phyloP scores from a whole-genome alignment of 208 protist genomes.

The Acanthamoeba castellanii region DNA sequence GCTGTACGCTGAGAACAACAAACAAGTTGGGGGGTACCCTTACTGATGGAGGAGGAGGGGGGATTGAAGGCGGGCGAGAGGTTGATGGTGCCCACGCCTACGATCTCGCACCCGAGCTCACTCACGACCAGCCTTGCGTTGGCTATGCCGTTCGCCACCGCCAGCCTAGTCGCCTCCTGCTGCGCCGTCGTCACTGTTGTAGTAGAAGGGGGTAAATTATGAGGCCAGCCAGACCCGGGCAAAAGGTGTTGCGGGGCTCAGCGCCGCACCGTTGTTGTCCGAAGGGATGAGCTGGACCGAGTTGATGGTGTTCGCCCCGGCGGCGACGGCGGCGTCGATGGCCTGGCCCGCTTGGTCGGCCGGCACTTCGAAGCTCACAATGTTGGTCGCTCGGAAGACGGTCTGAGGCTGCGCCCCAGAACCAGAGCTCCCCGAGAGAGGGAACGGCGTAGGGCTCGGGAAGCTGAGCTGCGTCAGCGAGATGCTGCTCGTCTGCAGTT shows the following conservation, averaged over 20 bases:
- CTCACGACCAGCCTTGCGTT: not conserved
- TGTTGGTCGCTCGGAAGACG: conserved; percentile 18
- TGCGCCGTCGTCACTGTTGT: not conserved
- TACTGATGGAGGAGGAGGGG: not conserved
- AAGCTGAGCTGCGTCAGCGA: conserved; percentile 30
- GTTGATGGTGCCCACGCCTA: not conserved
- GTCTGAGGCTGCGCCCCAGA: not conserved
- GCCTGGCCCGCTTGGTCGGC: not conserved
- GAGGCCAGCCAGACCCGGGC: not conserved
- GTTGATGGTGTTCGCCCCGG: conserved; percentile 63
- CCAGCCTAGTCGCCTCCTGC: not conserved
- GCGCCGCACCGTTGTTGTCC: not conserved
- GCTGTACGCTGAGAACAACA: not conserved
- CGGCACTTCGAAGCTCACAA: conserved; percentile 36
- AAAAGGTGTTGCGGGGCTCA: not conserved
- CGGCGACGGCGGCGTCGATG: conserved; percentile 47
- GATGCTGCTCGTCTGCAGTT: conserved; percentile 33
- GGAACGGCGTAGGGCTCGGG: not conserved
- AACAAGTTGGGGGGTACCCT: not conserved
- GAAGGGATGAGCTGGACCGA: not conserved
- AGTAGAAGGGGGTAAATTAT: not conserved
- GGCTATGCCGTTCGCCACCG: not conserved
- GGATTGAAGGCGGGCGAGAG: not conserved
- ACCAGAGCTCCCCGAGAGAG: not conserved
- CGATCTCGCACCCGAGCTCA: conserved; percentile 2